phyloP scores from a whole-genome alignment of 495 filamentous ascomycete genomes.

The Trypethelium eluteriae region DNA sequence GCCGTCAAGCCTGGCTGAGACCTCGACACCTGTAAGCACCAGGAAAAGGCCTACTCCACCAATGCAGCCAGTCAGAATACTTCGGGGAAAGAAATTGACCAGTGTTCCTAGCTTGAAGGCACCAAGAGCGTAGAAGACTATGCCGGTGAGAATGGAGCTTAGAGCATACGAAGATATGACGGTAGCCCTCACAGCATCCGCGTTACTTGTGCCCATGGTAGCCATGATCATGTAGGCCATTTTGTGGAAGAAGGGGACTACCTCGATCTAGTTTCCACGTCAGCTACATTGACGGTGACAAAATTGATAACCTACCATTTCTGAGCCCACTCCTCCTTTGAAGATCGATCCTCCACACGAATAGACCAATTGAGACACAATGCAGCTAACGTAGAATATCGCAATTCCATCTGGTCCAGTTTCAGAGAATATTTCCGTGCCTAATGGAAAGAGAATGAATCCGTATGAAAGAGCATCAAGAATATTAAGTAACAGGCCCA shows the following conservation, averaged over 20 bases:
- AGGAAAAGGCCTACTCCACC: constrained; percentile 98
- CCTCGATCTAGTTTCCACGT: constrained; percentile 60
- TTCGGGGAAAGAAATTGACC: constrained; percentile 91
- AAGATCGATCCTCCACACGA: constrained; percentile 80
- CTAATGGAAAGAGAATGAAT: constrained; percentile 92
- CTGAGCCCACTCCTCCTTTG: constrained; percentile 87
- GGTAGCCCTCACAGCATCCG: constrained; percentile 79
- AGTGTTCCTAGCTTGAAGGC: constrained; percentile 76
- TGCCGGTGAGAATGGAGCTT: constrained; percentile 82
- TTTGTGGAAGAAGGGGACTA: constrained; percentile 94
- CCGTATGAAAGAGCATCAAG: constrained; percentile 93
- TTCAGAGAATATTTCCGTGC: constrained; percentile 69
- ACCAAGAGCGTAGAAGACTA: constrained; percentile 88
- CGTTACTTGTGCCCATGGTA: constrained; percentile 68
- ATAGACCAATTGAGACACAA: constrained; percentile 88
- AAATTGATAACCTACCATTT: constrained; percentile 56
- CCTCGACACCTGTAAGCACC: constrained; percentile 82
- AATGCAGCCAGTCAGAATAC: constrained; percentile 95
- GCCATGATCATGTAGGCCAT: constrained; percentile 87
- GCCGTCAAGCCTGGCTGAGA: constrained; percentile 81
- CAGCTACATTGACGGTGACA: constrained; percentile 12
- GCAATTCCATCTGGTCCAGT: constrained; percentile 91
- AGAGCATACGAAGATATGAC: constrained; percentile 85
- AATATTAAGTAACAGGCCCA: constrained; percentile 85
- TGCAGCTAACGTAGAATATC: constrained; percentile 97